Conservation (phyloP, 2,329 filamentous ascomycete genomes). For the Boeremia exigua region DNA sequence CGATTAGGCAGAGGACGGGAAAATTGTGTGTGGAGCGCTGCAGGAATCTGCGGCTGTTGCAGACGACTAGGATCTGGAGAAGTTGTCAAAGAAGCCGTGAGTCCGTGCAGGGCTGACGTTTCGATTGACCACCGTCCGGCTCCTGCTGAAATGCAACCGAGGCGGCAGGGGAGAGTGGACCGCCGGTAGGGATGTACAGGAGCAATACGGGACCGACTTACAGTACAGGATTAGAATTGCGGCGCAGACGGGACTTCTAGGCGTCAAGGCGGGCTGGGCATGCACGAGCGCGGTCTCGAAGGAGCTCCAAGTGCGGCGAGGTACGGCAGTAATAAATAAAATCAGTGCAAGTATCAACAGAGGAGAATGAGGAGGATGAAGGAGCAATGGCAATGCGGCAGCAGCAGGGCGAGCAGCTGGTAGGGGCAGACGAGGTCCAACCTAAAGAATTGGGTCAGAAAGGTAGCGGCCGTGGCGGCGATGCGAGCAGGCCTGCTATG, state of each 20-base stretch:
- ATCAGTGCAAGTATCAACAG: conserved; percentile 36
- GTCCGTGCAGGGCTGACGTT: conserved; percentile 50
- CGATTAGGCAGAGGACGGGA: conserved; percentile 36
- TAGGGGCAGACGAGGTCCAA: conserved; percentile 28
- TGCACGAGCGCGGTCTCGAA: conserved; percentile 27
- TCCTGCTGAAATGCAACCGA: conserved; percentile 43
- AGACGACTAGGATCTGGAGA: conserved; percentile 42
- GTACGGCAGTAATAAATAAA: conserved; percentile 41
- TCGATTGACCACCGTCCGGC: conserved; percentile 41
- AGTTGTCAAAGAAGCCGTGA: conserved; percentile 43
- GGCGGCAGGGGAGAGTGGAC: conserved; percentile 37
- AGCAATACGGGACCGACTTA: conserved; percentile 36
- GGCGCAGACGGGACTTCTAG: conserved; percentile 37
- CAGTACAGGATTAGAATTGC: conserved; percentile 37
- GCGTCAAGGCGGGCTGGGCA: conserved; percentile 34
- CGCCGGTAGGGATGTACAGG: conserved; percentile 25
- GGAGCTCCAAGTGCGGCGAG: conserved; percentile 31
- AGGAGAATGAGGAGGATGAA: conserved; percentile 22
- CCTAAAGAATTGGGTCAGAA: conserved; percentile 25
- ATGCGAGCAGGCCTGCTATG: conserved; percentile 27
- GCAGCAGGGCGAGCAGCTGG: conserved; percentile 33
- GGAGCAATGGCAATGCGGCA: conserved; percentile 36
- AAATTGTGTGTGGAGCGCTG: conserved; percentile 43
- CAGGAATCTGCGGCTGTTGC: conserved; percentile 42
- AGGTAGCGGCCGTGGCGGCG: conserved; percentile 27